Evolutionary conservation across 352 stramenopile species (phyloP).

Genomic region (Globisporangium recalcitrans): DNA sequence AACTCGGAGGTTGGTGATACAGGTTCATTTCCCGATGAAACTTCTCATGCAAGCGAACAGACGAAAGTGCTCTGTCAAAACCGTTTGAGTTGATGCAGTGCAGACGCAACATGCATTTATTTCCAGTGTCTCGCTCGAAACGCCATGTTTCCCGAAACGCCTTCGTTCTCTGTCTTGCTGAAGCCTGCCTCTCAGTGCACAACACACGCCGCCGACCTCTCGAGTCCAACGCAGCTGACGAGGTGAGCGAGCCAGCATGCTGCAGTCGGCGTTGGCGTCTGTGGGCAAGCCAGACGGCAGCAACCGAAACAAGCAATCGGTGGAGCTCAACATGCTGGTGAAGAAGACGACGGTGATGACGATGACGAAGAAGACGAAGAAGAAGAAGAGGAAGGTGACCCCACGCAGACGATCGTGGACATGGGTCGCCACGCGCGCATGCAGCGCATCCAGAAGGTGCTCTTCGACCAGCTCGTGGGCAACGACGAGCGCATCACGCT

Average conservation of each 20-base stretch:
- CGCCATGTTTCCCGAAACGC: no score
- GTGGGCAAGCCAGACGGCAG: not conserved
- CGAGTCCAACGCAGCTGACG: no score
- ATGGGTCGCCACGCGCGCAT: slow-evolving; percentile 75
- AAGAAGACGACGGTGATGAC: slow-evolving; percentile 24
- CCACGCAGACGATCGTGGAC: slow-evolving; percentile 78
- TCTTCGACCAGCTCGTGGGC: slow-evolving; percentile 71
- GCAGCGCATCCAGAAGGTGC: slow-evolving; percentile 82
- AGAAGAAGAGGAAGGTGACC: slow-evolving; percentile 53
- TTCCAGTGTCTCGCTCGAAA: no score
- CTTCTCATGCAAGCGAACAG: no score
- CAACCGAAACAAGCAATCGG: not conserved
- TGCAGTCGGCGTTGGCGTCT: not conserved
- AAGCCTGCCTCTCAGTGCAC: not conserved
- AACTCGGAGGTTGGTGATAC: no score
- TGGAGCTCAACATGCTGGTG: not conserved
- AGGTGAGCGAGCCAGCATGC: not conserved
- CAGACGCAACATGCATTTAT: no score
- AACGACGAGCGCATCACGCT: slow-evolving; percentile 70
- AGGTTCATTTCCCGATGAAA: no score
- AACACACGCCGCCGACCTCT: not conserved
- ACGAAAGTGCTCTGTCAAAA: no score
- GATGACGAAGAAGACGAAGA: slow-evolving; percentile 45
- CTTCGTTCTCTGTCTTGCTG: no score
- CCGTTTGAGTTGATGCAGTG: no score